Evolutionary conservation across 768 basidiomycete genomes (phyloP).

Genomic region (Boletus sp.): DNA sequence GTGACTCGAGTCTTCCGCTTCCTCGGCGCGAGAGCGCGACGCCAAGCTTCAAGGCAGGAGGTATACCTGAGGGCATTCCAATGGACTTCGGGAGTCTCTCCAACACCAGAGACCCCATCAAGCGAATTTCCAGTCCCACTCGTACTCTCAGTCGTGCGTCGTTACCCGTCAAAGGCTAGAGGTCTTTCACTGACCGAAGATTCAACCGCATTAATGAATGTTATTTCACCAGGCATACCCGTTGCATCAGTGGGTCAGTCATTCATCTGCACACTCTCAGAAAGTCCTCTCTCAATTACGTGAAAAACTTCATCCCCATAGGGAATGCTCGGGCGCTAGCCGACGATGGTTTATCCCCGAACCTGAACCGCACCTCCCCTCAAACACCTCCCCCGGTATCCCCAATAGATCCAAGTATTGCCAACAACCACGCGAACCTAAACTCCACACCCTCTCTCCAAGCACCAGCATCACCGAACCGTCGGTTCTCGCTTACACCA

Average conservation of each 20-base stretch:
- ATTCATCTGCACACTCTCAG: background rate
- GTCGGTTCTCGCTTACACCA: conserved; percentile 60
- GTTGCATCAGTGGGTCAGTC: conserved; percentile 73
- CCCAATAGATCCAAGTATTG: conserved; percentile 36
- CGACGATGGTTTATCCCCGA: conserved; percentile 56
- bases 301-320: conserved; percentile 31
- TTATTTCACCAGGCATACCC: conserved; percentile 58
- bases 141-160: conserved; percentile 76
- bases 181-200: conserved; percentile 16
- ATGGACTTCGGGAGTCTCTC: conserved; percentile 46
- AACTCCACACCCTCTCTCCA: conserved; percentile 39
- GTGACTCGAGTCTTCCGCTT: conserved; percentile 70
- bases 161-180: conserved; percentile 18
- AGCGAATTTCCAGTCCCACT: conserved; percentile 68
- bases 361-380: conserved; percentile 29
- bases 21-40: conserved; percentile 52
- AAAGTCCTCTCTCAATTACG: conserved; percentile 14
- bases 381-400: conserved; percentile 29
- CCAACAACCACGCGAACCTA: conserved; percentile 24
- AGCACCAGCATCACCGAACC: conserved; percentile 48
- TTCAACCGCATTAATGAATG: conserved; percentile 22
- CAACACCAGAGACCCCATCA: conserved; percentile 38
- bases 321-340: conserved; percentile 83
- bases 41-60: conserved; percentile 40
- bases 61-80: conserved; percentile 75